Evolutionary conservation across 805 yeast species (phyloP), one percentile per base, ranked within the genome.

Genomic region (Ogataea siamensis): DNA sequence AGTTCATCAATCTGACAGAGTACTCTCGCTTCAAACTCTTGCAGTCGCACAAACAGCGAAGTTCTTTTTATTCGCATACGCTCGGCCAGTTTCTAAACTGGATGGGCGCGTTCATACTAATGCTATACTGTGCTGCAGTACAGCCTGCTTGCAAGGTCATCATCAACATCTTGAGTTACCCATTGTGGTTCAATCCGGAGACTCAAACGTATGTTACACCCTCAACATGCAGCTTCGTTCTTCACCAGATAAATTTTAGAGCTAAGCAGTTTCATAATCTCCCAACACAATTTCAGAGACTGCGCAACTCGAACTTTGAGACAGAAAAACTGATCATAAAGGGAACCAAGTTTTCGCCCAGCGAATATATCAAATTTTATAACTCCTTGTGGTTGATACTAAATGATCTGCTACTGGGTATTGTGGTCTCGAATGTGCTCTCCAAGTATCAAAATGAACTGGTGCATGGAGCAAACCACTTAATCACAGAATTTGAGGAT

Each of bases 331-430:
- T 46, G 52, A 66, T 49, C 50, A 60, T 45, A 49, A 63, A 55
- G 56, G 74, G 72, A 24, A 62, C 60, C 28, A 65, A 50, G 51
- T 57, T 51, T 48, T 34, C 58, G 49, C 42, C 65, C 54, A 68
- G 81, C 53, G 75, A 83, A 55, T 85, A 84, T 51, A 84, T 85
- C 51, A 70, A 81, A 42, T 76, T 91, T 44, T 87, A 87, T 66
- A 94, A 94, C 53, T 81, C 89, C 1, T 45, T 89, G 2, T 93
- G 98, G 98, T 66, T 93, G 12, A 80, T 87, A 0, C 60, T 80
- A 4, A 91, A 93, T 58, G 99, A 93, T 58, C 57, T 85, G 5
- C 68, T 89, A 1, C 57, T 89, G 23, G 99, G 99, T 0, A 53
- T 76, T 7, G 67, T 82, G 0, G 45, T 85, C 0, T 72, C 81